A percentile compares a stretch with the other conserved stretches of the same genome.
Conservation (phyloP, 2,329 filamentous ascomycete genomes). For the Emmonsiellopsis sp. region DNA sequence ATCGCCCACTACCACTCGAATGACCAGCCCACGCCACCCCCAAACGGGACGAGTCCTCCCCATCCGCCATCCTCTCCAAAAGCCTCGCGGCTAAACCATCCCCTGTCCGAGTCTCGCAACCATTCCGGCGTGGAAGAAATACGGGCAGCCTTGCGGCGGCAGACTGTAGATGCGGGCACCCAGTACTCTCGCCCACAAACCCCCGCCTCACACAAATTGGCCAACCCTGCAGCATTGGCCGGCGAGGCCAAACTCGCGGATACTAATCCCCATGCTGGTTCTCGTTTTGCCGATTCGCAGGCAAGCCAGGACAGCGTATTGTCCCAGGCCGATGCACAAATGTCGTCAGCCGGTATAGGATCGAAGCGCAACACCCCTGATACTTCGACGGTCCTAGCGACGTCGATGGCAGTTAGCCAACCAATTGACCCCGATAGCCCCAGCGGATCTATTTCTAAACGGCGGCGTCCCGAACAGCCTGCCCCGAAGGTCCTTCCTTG, state of each 20-base stretch:
- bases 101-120: slow-evolving; percentile 10
- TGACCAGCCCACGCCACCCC: background rate
- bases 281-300: slow-evolving; percentile 5
- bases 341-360: slow-evolving; percentile 11
- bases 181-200: slow-evolving; percentile 44
- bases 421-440: slow-evolving; percentile 11
- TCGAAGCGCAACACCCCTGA: slow-evolving; percentile 14
- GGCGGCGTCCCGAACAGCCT: slow-evolving; percentile 35
- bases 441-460: slow-evolving; percentile 33
- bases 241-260: background rate
- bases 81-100: slow-evolving; percentile 4
- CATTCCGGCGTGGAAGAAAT: slow-evolving; percentile 6
- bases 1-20: slow-evolving; percentile 1
- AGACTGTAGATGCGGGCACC: slow-evolving; percentile 42
- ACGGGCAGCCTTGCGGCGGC: slow-evolving; percentile 15
- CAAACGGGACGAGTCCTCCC: background rate
- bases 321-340: slow-evolving; percentile 11
- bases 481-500: slow-evolving; percentile 48
- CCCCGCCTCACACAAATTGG: slow-evolving; percentile 27
- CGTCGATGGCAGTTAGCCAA: background rate
- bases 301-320: slow-evolving; percentile 8
- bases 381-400: slow-evolving; percentile 3
- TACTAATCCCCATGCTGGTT: background rate
- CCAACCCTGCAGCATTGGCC: background rate
- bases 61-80: background rate